Conservation (phyloP, 495 filamentous ascomycete species). For the Penicillium malachiteum region DNA sequence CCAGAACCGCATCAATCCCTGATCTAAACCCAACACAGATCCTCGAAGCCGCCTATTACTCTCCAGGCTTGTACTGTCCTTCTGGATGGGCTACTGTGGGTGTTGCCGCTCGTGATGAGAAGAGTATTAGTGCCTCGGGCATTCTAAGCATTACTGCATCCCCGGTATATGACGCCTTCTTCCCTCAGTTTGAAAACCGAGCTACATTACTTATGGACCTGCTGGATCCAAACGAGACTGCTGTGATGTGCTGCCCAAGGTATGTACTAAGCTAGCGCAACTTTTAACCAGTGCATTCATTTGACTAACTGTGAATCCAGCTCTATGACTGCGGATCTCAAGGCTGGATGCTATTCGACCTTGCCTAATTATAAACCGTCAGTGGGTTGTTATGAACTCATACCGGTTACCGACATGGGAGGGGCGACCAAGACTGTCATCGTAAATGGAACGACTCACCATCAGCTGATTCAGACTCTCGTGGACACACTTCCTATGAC, state of each 20-base stretch:
- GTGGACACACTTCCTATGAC: not conserved
- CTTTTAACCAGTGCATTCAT: not conserved
- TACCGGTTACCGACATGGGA: not conserved
- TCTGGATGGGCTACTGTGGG: conserved; percentile 4
- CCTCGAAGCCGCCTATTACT: not conserved
- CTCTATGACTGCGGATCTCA: not conserved
- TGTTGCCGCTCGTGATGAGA: not conserved
- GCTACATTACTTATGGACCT: not conserved
- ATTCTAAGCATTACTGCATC: not conserved
- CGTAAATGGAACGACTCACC: not conserved
- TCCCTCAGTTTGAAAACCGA: not conserved
- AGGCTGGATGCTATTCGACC: not conserved
- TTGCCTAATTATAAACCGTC: not conserved
- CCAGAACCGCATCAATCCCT: not conserved
- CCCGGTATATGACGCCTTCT: not conserved
- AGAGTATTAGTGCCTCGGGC: not conserved
- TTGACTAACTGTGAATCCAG: not conserved
- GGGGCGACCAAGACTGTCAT: not conserved
- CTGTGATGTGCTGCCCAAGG: not conserved
- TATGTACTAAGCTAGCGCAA: not conserved
- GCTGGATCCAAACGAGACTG: not conserved
- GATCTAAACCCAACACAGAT: not conserved
- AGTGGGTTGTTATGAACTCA: not conserved
- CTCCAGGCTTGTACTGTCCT: conserved; percentile 6
- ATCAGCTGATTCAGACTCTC: not conserved